phyloP scores from a whole-genome alignment of 768 basidiomycete species.

The Filobasidium floriforme region DNA sequence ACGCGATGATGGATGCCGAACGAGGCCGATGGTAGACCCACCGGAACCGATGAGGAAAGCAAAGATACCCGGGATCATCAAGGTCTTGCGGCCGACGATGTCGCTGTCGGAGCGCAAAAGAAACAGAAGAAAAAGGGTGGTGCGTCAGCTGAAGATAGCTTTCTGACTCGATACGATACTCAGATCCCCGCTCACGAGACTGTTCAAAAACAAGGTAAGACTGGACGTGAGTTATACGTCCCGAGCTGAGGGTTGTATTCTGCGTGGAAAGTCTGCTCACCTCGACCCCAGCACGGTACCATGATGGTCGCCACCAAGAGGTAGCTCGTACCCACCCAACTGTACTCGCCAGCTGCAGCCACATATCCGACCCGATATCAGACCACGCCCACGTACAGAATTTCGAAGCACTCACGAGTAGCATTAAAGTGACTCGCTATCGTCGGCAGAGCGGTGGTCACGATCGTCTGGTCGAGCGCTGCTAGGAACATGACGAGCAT shows the following conservation, averaged over 20 bases:
- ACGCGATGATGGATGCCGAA: neutral
- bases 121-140: too few relatives aligned
- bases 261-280: neutral
- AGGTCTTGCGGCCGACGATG: slow-evolving; percentile 39
- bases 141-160: neutral
- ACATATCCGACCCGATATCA: neutral
- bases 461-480: slow-evolving; percentile 37
- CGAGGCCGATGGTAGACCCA: neutral
- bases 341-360: slow-evolving; percentile 22
- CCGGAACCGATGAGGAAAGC: slow-evolving; percentile 34
- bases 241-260: neutral
- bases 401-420: slow-evolving; percentile 30
- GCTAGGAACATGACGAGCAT: slow-evolving; percentile 36
- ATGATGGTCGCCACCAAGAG: slow-evolving; percentile 35
- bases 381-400: too few relatives aligned
- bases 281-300: slow-evolving; percentile 37
- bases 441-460: slow-evolving; percentile 35
- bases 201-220: neutral
- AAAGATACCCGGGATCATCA: slow-evolving; percentile 30
- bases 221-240: neutral
- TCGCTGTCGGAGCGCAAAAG: slow-evolving; percentile 27
- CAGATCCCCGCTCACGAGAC: neutral
- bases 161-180: neutral
- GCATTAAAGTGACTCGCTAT: slow-evolving; percentile 38
- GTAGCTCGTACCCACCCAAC: slow-evolving; percentile 41